Evolutionary conservation across 2,329 filamentous ascomycete species (phyloP).

Genomic region (Trichophyton benhamiae): DNA sequence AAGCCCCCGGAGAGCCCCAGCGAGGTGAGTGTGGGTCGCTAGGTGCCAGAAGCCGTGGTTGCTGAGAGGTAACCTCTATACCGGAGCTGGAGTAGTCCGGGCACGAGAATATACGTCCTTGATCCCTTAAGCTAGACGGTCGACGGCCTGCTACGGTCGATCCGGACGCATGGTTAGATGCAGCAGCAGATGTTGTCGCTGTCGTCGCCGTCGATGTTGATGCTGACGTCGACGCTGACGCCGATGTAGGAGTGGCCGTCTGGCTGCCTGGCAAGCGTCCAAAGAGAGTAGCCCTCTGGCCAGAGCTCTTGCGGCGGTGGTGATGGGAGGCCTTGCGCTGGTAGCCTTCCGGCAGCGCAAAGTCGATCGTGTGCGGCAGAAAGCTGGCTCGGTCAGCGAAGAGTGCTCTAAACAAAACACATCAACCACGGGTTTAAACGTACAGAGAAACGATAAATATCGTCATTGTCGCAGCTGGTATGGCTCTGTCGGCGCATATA

Average conservation of each 20-base stretch:
- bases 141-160: neutral
- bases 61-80: conserved; percentile 1
- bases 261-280: conserved; percentile 15
- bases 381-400: conserved; percentile 47
- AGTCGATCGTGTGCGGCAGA: conserved; percentile 83
- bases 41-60: conserved; percentile 47
- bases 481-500: neutral
- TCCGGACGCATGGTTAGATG: neutral
- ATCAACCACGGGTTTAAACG: conserved; percentile 36
- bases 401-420: conserved; percentile 17
- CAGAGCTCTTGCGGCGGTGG: conserved; percentile 9
- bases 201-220: neutral
- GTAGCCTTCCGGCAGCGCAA: conserved; percentile 44
- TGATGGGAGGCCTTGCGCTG: conserved; percentile 3
- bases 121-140: conserved; percentile 10
- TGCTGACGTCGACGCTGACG: too few relatives aligned
- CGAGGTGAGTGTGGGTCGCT: conserved; percentile 62
- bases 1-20: conserved; percentile 55
- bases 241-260: neutral
- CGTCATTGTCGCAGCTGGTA: conserved; percentile 35
- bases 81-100: conserved; percentile 20
- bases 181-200: neutral
- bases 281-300: conserved; percentile 26
- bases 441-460: conserved; percentile 50
- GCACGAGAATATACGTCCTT: conserved; percentile 26